Percentiles rank a stretch among this genome's conserved stretches.
Conservation (phyloP, 106 monocot species). For the Dendrobium nobile region DNA sequence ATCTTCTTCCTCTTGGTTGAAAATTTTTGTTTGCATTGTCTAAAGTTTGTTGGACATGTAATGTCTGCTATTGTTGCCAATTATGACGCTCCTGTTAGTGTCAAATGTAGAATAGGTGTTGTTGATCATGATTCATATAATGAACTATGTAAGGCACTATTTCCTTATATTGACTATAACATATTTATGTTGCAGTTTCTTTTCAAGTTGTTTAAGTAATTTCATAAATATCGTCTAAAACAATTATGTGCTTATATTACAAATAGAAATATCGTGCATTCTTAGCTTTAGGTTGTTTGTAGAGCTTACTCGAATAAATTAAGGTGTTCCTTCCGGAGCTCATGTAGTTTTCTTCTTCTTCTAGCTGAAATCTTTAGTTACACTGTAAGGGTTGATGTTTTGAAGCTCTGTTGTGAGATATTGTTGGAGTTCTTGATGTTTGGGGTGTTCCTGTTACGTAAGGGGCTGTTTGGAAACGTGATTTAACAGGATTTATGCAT, state of each 20-base stretch:
- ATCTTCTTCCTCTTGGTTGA: constrained; percentile 3
- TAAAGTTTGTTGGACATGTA: constrained; percentile 88
- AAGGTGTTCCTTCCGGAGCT: background rate
- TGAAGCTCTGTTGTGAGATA: no score
- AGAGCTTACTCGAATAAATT: background rate
- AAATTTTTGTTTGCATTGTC: constrained; percentile 12
- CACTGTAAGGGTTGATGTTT: no score
- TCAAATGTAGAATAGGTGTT: constrained; percentile 97
- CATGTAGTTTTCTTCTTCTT: no score
- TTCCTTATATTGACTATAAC: background rate
- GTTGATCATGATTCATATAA: constrained; percentile 87
- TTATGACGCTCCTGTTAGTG: constrained; percentile 83
- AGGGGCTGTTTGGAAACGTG: no score
- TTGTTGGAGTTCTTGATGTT: no score
- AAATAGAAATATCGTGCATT: background rate
- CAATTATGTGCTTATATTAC: background rate
- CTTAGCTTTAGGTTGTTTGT: background rate
- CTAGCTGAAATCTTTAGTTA: background rate
- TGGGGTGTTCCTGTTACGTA: no score
- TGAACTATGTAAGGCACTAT: constrained; percentile 74
- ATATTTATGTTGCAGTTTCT: background rate
- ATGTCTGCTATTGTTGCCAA: constrained; percentile 88
- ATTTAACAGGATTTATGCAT: no score
- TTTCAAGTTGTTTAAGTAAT: background rate
- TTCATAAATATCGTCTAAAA: background rate